These are phyloP conservation scores for Globisporangium okanoganense DNA, from an alignment of 352 stramenopile species.

Conservation along the genomic window DNA sequence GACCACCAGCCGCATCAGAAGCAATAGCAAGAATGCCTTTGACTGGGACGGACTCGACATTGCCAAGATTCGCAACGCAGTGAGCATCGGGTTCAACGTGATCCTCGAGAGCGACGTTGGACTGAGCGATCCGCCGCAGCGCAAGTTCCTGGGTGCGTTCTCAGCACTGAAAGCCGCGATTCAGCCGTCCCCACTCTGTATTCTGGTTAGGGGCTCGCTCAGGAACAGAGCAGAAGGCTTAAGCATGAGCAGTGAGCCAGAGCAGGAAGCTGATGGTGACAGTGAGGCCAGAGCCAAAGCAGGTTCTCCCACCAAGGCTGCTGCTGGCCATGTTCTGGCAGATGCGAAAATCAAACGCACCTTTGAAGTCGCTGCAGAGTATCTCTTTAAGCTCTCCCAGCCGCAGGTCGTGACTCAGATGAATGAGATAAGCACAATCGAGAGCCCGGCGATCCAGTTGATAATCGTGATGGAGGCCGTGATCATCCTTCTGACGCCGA, in stretches of 20 bases:
- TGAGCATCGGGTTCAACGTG: conserved; percentile 54
- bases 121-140: conserved; percentile 51
- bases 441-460: conserved; percentile 22
- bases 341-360: conserved; percentile 45
- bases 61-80: conserved; percentile 25
- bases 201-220: conserved; percentile 51
- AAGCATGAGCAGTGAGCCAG: conserved; percentile 8
- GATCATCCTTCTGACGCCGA: conserved; percentile 74
- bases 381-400: conserved; percentile 22
- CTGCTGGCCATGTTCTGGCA: conserved; percentile 18
- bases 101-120: conserved; percentile 78
- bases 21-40: neutral
- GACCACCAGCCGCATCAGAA: neutral
- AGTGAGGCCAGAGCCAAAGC: neutral
- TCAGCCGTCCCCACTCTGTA: conserved; percentile 53
- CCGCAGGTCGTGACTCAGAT: conserved; percentile 24
- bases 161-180: conserved; percentile 60
- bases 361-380: conserved; percentile 40
- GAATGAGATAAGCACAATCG: conserved; percentile 12
- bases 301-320: neutral
- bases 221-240: conserved; percentile 36
- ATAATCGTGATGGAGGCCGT: conserved; percentile 78
- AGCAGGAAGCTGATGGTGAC: neutral
- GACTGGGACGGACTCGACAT: conserved; percentile 27
- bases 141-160: conserved; percentile 57